phyloP scores from a whole-genome alignment of 1,284 basidiomycete genomes.

The Exobasidium rhododendri region DNA sequence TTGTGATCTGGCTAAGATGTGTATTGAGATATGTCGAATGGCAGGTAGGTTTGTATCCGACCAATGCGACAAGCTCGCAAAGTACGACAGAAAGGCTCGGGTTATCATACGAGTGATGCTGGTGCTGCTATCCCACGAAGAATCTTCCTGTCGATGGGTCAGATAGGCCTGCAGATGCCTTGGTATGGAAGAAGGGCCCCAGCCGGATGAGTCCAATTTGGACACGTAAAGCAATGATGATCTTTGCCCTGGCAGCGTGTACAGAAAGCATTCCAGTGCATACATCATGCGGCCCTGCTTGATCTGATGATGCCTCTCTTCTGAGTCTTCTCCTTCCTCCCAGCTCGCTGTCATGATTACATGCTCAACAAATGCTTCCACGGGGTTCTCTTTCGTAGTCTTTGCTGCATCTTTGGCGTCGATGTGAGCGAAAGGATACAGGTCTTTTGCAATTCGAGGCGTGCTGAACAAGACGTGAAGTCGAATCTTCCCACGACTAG shows the following conservation, averaged over 20 bases:
- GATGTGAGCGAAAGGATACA: conserved; percentile 50
- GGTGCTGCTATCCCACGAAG: conserved; percentile 20
- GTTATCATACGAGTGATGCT: conserved; percentile 65
- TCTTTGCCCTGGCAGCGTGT: conserved; percentile 68
- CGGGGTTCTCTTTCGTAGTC: conserved; percentile 16
- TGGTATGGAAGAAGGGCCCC: conserved; percentile 56
- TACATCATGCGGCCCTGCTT: conserved; percentile 62
- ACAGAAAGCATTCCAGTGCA: conserved; percentile 78
- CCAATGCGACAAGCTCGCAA: conserved; percentile 62
- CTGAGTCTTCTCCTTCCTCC: conserved; percentile 9
- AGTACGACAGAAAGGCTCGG: conserved; percentile 67
- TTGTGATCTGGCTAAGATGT: conserved; percentile 87
- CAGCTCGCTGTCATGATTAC: conserved; percentile 38
- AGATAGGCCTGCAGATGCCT: conserved; percentile 6
- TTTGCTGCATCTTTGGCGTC: conserved; percentile 28
- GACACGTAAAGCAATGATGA: conserved; percentile 81
- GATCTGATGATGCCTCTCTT: conserved; percentile 35
- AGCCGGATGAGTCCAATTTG: conserved; percentile 90
- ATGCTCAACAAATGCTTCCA: conserved; percentile 28
- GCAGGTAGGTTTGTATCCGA: conserved; percentile 16
- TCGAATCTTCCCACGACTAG: conserved; percentile 6
- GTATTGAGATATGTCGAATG: conserved; percentile 59
- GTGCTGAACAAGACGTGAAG: conserved; percentile 35
- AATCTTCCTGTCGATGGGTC: not conserved
- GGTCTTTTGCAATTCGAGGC: conserved; percentile 36